A percentile compares a stretch with the other conserved stretches of the same genome.
Evolutionary conservation across 768 basidiomycete species (phyloP).

Genomic region (Podaxis sp.): DNA sequence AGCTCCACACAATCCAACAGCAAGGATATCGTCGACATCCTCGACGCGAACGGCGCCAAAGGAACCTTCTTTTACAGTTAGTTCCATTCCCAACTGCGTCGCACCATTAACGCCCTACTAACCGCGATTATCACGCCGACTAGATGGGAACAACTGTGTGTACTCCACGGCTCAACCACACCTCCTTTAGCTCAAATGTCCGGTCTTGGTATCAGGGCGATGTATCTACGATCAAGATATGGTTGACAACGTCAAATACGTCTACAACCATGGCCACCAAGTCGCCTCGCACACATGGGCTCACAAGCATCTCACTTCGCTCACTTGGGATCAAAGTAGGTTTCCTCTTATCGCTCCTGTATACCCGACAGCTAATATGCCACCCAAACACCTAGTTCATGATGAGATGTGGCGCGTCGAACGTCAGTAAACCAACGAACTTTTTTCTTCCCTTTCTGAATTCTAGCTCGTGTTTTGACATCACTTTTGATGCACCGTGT

Average conservation of each 20-base stretch:
- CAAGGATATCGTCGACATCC: constrained; percentile 30
- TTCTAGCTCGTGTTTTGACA: constrained; percentile 8
- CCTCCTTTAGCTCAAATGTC: not conserved
- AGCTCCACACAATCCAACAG: constrained; percentile 14
- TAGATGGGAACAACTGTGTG: constrained; percentile 41
- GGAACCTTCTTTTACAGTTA: constrained; percentile 44
- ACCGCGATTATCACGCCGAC: not conserved
- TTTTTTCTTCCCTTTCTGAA: not conserved
- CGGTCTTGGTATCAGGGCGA: constrained; percentile 21
- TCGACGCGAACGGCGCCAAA: constrained; percentile 35
- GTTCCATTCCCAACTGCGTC: constrained; percentile 11
- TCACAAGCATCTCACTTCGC: constrained; percentile 33
- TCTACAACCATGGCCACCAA: constrained; percentile 40
- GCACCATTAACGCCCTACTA: not conserved
- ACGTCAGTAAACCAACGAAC: constrained; percentile 22
- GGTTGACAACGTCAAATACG: constrained; percentile 32
- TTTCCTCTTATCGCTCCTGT: not conserved
- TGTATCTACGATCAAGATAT: constrained; percentile 37
- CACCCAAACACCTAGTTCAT: constrained; percentile 23
- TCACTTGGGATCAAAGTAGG: constrained; percentile 33
- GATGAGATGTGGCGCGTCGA: constrained; percentile 37
- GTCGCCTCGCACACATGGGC: constrained; percentile 48
- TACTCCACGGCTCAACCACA: not conserved
- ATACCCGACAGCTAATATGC: not conserved
- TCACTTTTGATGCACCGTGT: not conserved